Conservation (phyloP, 495 filamentous ascomycete genomes). For the Daldinia concentrica region DNA sequence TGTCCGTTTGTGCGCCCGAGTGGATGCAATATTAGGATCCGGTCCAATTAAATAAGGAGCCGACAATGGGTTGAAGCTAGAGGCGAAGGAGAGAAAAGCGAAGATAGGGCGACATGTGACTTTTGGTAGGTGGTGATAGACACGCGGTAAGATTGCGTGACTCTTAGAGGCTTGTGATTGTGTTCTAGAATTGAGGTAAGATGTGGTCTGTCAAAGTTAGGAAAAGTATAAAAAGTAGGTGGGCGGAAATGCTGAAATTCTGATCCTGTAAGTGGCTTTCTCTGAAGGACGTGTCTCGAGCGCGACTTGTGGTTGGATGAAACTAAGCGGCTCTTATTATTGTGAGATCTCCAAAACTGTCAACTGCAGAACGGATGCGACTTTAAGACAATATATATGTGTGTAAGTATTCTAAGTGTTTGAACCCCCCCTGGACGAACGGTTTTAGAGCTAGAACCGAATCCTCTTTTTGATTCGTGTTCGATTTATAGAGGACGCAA, state of each 20-base stretch:
- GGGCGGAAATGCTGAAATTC: slow-evolving; percentile 27
- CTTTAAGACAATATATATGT: not conserved
- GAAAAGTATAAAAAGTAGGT: slow-evolving; percentile 29
- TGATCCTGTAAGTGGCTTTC: slow-evolving; percentile 43
- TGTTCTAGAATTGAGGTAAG: not conserved
- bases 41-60: slow-evolving; percentile 38
- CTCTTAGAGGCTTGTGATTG: slow-evolving; percentile 33
- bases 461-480: slow-evolving; percentile 4
- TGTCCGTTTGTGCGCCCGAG: slow-evolving; percentile 13
- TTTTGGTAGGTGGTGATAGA: slow-evolving; percentile 24
- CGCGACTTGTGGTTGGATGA: slow-evolving; percentile 44
- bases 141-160: slow-evolving; percentile 38
- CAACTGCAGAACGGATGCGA: not conserved
- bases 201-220: slow-evolving; percentile 1
- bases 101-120: slow-evolving; percentile 30
- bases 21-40: slow-evolving; percentile 32
- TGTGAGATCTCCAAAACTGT: slow-evolving; percentile 7
- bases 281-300: slow-evolving; percentile 45
- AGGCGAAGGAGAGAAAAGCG: slow-evolving; percentile 11
- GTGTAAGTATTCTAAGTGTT: not conserved
- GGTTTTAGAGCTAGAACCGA: slow-evolving; percentile 19
- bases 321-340: slow-evolving; percentile 28
- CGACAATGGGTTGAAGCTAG: slow-evolving; percentile 19
- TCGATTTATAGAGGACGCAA: not conserved
- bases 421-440: not conserved